Evolutionary conservation across 768 basidiomycete genomes (phyloP).

Genomic region (Postia placenta): DNA sequence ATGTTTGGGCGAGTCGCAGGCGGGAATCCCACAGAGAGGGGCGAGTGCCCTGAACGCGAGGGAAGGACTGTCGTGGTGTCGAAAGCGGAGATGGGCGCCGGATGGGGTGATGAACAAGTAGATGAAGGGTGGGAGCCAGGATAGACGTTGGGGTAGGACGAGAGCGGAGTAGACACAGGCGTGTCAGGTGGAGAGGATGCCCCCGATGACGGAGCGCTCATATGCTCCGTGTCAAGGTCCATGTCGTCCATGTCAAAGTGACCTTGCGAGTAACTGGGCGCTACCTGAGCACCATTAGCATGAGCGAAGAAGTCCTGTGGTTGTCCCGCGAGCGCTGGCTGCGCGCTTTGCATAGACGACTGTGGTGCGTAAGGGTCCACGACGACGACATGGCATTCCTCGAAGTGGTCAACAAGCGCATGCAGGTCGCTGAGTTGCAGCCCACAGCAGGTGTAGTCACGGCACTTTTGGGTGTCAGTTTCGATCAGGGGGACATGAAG

Average conservation of each 20-base stretch:
- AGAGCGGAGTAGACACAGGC: constrained; percentile 36
- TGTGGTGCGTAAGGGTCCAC: constrained; percentile 36
- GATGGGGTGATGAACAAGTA: constrained; percentile 19
- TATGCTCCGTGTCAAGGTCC: constrained; percentile 64
- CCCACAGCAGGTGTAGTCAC: constrained; percentile 89
- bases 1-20: constrained; percentile 24
- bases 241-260: constrained; percentile 75
- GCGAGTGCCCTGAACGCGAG: constrained; percentile 30
- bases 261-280: constrained; percentile 26
- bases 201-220: constrained; percentile 27
- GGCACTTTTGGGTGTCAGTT: constrained; percentile 41
- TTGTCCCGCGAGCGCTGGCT: constrained; percentile 6
- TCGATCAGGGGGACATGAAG: background rate
- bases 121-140: constrained; percentile 25
- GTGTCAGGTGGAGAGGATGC: constrained; percentile 39
- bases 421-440: constrained; percentile 69
- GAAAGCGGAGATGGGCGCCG: constrained; percentile 40
- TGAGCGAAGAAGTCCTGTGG: constrained; percentile 20
- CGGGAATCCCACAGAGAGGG: constrained; percentile 30
- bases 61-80: constrained; percentile 51
- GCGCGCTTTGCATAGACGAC: constrained; percentile 8
- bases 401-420: constrained; percentile 87
- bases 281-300: constrained; percentile 5
- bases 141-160: constrained; percentile 25
- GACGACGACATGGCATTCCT: constrained; percentile 83